phyloP scores from a whole-genome alignment of 176 grass and related monocot genomes.

The Themeda triandra region DNA sequence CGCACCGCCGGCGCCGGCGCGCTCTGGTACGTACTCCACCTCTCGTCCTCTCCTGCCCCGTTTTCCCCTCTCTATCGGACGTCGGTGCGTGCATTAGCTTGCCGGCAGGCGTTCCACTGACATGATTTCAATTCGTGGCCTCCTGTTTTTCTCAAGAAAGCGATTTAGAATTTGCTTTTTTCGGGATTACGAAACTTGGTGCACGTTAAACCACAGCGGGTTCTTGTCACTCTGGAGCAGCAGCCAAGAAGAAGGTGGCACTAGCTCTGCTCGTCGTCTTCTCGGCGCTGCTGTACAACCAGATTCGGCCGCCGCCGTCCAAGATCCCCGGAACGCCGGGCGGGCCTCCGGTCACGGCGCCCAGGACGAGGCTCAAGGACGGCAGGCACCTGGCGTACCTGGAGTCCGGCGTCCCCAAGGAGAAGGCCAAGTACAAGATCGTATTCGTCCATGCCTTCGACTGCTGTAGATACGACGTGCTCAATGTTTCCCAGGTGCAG shows the following conservation, averaged over 20 bases:
- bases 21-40: background rate
- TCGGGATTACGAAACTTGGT: too few relatives aligned
- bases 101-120: background rate
- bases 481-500: background rate
- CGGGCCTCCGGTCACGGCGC: background rate
- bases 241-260: background rate
- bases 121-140: background rate
- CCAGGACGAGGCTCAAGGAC: conserved; percentile 4
- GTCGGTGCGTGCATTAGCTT: background rate
- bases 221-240: background rate
- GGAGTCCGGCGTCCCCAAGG: conserved; percentile 26
- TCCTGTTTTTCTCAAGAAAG: too few relatives aligned
- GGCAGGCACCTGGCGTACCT: conserved; percentile 21
- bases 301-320: conserved; percentile 21
- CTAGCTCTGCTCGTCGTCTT: background rate
- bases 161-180: background rate
- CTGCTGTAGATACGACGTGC: conserved; percentile 38
- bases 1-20: background rate
- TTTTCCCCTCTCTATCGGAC: too few relatives aligned
- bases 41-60: background rate
- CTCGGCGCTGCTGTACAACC: background rate
- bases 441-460: conserved; percentile 44
- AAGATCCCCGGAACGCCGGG: conserved; percentile 16
- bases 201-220: too few relatives aligned
- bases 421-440: conserved; percentile 47